phyloP scores from a whole-genome alignment of 2,329 filamentous ascomycete species.

The Fusarium verrucosum region DNA sequence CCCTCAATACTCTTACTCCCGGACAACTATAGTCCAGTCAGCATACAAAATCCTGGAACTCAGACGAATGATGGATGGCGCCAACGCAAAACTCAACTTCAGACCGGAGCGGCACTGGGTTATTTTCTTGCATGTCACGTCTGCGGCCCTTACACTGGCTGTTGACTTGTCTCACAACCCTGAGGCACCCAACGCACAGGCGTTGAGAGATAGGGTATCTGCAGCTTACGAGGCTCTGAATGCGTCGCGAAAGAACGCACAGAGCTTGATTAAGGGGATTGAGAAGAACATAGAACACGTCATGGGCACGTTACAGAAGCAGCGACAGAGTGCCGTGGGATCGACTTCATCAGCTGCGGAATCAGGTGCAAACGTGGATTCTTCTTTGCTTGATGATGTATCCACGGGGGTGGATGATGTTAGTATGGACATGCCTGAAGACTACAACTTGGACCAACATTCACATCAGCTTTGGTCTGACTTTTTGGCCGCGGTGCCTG shows the following conservation, averaged over 20 bases:
- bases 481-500: slow-evolving; percentile 1
- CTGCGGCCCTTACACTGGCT: neutral
- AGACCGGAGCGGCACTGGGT: neutral
- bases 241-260: neutral
- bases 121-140: slow-evolving; percentile 2
- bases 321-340: neutral
- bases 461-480: slow-evolving; percentile 10
- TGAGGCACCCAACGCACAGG: neutral
- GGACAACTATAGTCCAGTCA: neutral
- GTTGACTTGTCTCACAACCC: neutral
- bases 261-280: neutral
- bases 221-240: neutral
- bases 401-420: neutral
- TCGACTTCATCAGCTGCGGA: neutral
- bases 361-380: neutral
- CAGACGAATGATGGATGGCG: slow-evolving; percentile 1
- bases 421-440: neutral
- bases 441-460: neutral
- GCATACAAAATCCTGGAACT: slow-evolving; percentile 4
- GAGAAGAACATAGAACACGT: neutral
- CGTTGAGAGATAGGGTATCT: neutral
- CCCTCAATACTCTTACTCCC: slow-evolving; percentile 3
- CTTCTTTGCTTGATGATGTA: neutral
- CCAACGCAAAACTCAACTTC: neutral
- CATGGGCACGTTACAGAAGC: neutral